phyloP scores from a whole-genome alignment of 345 rosid species.

The Aquilaria malaccensis region DNA sequence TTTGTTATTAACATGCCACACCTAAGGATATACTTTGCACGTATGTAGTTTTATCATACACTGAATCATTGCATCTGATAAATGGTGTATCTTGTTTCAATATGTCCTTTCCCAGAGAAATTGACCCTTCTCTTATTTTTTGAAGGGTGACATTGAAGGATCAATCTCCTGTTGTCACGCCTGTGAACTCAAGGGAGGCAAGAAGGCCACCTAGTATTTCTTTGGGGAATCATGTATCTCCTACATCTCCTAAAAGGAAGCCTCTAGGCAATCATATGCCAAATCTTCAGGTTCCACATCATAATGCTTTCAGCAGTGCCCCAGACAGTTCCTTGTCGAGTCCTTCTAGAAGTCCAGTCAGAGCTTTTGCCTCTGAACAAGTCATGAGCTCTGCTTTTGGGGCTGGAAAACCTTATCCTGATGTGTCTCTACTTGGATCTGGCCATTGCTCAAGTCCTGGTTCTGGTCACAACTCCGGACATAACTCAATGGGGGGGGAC shows the following conservation, averaged over 20 bases:
- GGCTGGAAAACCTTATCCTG: slow-evolving; percentile 51
- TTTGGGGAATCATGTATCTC: slow-evolving; percentile 33
- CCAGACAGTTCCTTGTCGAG: slow-evolving; percentile 78
- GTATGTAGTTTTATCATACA: background rate
- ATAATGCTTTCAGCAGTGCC: slow-evolving; percentile 46
- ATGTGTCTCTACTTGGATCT: slow-evolving; percentile 48
- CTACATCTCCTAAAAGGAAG: slow-evolving; percentile 39
- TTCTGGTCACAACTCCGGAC: slow-evolving; percentile 73
- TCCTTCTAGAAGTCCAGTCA: slow-evolving; percentile 72
- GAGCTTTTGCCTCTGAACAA: slow-evolving; percentile 52
- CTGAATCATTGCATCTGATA: background rate
- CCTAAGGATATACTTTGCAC: background rate
- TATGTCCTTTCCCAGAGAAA: slow-evolving; percentile 11
- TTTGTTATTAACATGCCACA: slow-evolving; percentile 7
- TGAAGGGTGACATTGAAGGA: slow-evolving; percentile 43
- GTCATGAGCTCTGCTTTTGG: slow-evolving; percentile 43
- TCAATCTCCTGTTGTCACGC: slow-evolving; percentile 22
- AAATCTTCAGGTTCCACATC: slow-evolving; percentile 46
- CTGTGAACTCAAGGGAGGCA: slow-evolving; percentile 33
- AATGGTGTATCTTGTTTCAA: background rate
- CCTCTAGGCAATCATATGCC: slow-evolving; percentile 42
- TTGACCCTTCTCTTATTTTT: slow-evolving; percentile 4
- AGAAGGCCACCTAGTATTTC: slow-evolving; percentile 40
- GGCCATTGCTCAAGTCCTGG: slow-evolving; percentile 83
- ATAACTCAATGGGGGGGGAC: slow-evolving; percentile 69